A percentile compares a stretch with the other conserved stretches of the same genome.
Evolutionary conservation across 495 filamentous ascomycete species (phyloP).

Genomic region (Hypoxylon crocopeplum): DNA sequence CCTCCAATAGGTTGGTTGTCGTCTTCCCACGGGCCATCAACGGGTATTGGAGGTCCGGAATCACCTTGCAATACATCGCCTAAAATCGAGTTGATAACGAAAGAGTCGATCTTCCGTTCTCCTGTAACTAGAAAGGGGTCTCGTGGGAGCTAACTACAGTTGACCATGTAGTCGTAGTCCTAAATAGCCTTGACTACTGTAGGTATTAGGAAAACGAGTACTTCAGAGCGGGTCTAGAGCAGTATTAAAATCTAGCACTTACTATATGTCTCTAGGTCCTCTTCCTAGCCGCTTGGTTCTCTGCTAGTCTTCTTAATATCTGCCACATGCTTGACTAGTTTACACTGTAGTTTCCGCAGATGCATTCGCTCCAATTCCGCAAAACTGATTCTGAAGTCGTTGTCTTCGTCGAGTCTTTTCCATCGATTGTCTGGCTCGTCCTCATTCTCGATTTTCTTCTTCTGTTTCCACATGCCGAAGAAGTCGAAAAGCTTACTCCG

Average conservation of each 20-base stretch:
- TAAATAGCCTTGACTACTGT: conserved; percentile 1
- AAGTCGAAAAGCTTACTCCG: too few relatives aligned
- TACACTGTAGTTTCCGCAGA: neutral
- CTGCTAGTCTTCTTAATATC: neutral
- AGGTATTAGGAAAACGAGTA: too few relatives aligned
- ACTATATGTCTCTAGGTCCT: neutral
- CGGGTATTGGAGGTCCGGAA: too few relatives aligned
- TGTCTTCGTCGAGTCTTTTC: too few relatives aligned
- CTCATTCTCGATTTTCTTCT: too few relatives aligned
- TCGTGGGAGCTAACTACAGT: neutral
- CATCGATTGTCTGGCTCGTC: too few relatives aligned
- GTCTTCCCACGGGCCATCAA: neutral
- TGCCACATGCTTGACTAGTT: conserved; percentile 1
- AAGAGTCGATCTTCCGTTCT: too few relatives aligned
- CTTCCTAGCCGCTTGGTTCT: neutral
- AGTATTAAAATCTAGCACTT: neutral
- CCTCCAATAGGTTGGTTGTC: neutral
- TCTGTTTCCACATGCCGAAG: too few relatives aligned
- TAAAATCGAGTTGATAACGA: too few relatives aligned
- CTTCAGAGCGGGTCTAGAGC: too few relatives aligned
- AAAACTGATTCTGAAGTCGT: conserved; percentile 18
- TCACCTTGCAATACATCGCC: too few relatives aligned
- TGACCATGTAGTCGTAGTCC: conserved; percentile 3
- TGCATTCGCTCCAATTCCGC: conserved; percentile 1
- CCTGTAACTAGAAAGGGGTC: conserved; percentile 3